These are phyloP conservation scores for Gymnopilus dilepis DNA, from an alignment of 768 basidiomycete species.

Conservation along the genomic window DNA sequence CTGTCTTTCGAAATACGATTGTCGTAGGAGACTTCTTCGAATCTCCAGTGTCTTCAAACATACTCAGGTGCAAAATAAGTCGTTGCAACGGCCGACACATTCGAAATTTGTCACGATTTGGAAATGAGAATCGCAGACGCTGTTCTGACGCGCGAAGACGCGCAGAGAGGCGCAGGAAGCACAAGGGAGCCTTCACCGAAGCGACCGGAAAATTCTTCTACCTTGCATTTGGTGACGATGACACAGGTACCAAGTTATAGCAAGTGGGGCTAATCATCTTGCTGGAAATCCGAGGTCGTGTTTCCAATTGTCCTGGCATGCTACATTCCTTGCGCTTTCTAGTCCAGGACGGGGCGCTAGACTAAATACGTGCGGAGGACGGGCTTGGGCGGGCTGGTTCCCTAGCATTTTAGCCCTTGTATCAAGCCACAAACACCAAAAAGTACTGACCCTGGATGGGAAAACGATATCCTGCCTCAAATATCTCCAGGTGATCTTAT, in stretches of 20 bases:
- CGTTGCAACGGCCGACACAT: background rate
- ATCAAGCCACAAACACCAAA: background rate
- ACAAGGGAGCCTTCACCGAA: background rate
- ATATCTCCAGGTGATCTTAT: background rate
- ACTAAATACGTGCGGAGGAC: background rate
- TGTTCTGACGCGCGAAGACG: too few relatives aligned
- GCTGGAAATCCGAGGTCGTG: background rate
- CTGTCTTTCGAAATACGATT: background rate
- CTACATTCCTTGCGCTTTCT: background rate
- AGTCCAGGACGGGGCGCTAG: background rate
- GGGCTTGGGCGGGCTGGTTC: background rate
- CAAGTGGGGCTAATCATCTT: background rate
- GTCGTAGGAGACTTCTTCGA: too few relatives aligned
- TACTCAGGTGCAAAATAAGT: too few relatives aligned
- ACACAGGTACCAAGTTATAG: background rate
- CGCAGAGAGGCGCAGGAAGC: too few relatives aligned
- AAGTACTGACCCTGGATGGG: background rate
- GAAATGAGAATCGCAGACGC: background rate
- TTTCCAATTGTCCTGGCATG: background rate
- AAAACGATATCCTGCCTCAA: too few relatives aligned
- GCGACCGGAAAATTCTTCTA: constrained; percentile 2
- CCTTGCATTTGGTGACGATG: background rate
- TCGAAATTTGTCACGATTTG: background rate
- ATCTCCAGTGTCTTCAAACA: too few relatives aligned
- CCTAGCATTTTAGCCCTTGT: background rate